A percentile compares a stretch with the other conserved stretches of the same genome.
Conservation (phyloP, 2,329 filamentous ascomycete species). For the Pestalotiopsis sp. region DNA sequence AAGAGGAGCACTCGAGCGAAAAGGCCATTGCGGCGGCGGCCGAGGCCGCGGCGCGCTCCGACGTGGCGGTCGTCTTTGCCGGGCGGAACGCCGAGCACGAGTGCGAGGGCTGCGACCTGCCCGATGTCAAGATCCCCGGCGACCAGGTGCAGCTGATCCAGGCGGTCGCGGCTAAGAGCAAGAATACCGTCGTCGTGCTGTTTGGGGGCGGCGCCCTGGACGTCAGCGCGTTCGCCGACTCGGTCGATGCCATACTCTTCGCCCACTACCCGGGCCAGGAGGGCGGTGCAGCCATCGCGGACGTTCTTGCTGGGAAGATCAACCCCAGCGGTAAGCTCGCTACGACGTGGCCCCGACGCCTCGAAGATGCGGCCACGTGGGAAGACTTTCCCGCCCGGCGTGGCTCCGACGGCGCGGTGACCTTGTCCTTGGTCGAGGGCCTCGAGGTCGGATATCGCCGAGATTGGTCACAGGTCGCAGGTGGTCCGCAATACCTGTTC, state of each 20-base stretch:
- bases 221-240: background rate
- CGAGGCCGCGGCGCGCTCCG: background rate
- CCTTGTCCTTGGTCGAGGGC: background rate
- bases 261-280: background rate
- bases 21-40: background rate
- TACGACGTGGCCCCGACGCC: background rate
- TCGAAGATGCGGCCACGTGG: background rate
- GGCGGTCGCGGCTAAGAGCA: background rate
- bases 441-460: background rate
- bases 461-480: background rate
- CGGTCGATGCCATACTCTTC: background rate
- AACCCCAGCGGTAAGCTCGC: background rate
- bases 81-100: constrained; percentile 6
- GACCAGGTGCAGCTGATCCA: constrained; percentile 1
- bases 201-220: background rate
- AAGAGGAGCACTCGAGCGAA: background rate
- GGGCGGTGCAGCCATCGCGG: background rate
- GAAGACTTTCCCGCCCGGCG: background rate
- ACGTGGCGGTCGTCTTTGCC: constrained; percentile 4
- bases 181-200: background rate
- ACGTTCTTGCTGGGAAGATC: background rate
- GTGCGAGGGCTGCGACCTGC: constrained; percentile 2
- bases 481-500: background rate
- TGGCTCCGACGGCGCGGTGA: background rate
- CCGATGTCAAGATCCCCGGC: background rate